A percentile compares a stretch with the other conserved stretches of the same genome.
Evolutionary conservation across 768 basidiomycete genomes (phyloP).

Genomic region (Exidia glandulosa): DNA sequence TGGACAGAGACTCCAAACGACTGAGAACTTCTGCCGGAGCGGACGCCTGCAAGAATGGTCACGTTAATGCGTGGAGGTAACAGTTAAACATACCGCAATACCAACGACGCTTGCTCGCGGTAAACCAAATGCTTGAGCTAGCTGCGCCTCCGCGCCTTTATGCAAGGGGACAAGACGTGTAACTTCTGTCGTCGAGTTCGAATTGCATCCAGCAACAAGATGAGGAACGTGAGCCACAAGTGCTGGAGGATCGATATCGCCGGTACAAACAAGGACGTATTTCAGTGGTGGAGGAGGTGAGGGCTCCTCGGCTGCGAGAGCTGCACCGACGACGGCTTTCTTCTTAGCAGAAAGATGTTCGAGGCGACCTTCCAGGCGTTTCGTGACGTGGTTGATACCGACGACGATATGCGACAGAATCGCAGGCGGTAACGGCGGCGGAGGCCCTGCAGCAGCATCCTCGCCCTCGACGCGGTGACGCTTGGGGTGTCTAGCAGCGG

Average conservation of each 20-base stretch:
- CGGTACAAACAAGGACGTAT: slow-evolving; percentile 55
- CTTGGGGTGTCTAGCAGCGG: background rate
- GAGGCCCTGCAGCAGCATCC: background rate
- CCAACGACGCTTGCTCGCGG: slow-evolving; percentile 56
- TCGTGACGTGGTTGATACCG: slow-evolving; percentile 79
- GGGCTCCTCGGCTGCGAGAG: slow-evolving; percentile 1
- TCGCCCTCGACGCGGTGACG: background rate
- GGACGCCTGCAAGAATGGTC: slow-evolving; percentile 11
- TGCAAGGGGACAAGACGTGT: slow-evolving; percentile 47
- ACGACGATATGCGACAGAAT: slow-evolving; percentile 39
- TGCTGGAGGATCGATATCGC: slow-evolving; percentile 62
- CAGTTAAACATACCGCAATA: slow-evolving; percentile 43
- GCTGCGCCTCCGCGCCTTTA: slow-evolving; percentile 46
- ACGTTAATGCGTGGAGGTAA: background rate
- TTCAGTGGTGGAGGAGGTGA: slow-evolving; percentile 3
- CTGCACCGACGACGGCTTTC: slow-evolving; percentile 3
- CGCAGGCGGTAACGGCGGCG: slow-evolving; percentile 19
- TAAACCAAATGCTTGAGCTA: slow-evolving; percentile 55
- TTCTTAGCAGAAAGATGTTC: slow-evolving; percentile 13
- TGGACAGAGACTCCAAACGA: slow-evolving; percentile 27
- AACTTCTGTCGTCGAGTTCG: slow-evolving; percentile 17
- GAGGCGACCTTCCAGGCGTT: slow-evolving; percentile 52
- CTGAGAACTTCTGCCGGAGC: slow-evolving; percentile 23
- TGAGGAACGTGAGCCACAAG: slow-evolving; percentile 67
- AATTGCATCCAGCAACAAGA: slow-evolving; percentile 69